Percentiles rank a stretch among this genome's conserved stretches.
phyloP scores from a whole-genome alignment of 306 rosid species.

The Echinosophora koreensis region DNA sequence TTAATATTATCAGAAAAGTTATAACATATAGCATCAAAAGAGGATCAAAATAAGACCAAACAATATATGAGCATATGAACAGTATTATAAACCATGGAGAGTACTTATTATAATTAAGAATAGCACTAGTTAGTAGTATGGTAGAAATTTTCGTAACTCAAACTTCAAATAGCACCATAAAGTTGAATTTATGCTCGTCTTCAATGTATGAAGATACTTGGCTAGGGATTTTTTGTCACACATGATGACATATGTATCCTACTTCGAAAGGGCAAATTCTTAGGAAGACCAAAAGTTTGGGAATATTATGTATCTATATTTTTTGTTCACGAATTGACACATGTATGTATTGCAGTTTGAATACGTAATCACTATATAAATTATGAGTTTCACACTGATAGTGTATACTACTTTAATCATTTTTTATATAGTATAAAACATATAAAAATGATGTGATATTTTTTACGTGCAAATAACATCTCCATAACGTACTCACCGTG shows the following conservation, averaged over 20 bases:
- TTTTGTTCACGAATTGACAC: too few relatives aligned
- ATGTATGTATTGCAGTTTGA: neutral
- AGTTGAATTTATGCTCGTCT: neutral
- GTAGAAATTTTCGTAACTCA: neutral
- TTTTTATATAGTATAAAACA: too few relatives aligned
- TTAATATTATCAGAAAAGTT: neutral
- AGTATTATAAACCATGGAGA: neutral
- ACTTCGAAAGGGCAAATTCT: too few relatives aligned
- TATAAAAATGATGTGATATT: too few relatives aligned
- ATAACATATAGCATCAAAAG: too few relatives aligned
- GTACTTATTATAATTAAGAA: neutral
- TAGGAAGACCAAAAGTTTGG: too few relatives aligned
- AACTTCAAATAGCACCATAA: neutral
- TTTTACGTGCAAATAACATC: too few relatives aligned
- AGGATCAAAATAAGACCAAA: neutral
- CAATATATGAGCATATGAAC: neutral
- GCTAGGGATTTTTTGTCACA: neutral
- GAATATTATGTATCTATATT: too few relatives aligned
- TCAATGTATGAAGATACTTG: neutral
- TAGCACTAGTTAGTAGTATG: neutral
- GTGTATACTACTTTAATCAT: too few relatives aligned
- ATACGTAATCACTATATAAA: neutral
- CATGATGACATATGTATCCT: too few relatives aligned
- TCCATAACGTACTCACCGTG: constrained; percentile 48
- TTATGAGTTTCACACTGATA: too few relatives aligned